Conservation (phyloP, 1,284 basidiomycete genomes). For the Dichomitus squalens region DNA sequence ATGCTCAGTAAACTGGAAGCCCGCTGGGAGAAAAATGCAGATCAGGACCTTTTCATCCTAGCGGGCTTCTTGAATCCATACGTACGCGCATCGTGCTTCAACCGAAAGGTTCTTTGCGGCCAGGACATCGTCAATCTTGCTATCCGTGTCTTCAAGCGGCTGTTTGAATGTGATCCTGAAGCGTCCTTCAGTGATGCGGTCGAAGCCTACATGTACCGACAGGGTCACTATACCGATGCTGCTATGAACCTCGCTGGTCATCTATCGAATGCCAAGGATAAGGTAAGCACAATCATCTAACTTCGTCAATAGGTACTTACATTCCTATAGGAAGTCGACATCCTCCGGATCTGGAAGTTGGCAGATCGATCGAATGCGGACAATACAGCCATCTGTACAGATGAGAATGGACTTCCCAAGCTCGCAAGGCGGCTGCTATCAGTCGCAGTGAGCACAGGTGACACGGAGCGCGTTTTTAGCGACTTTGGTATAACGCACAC, state of each 20-base stretch:
- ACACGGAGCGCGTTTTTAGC: conserved; percentile 26
- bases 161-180: background rate
- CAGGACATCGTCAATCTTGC: background rate
- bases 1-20: background rate
- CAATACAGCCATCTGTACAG: background rate
- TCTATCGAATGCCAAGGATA: background rate
- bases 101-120: background rate
- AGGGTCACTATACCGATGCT: background rate
- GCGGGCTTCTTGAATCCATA: conserved; percentile 9
- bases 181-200: background rate
- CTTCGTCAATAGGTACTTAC: background rate
- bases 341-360: background rate
- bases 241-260: background rate
- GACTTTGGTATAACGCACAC: conserved; percentile 27
- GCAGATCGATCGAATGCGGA: background rate
- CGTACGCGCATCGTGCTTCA: conserved; percentile 5
- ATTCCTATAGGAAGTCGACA: background rate
- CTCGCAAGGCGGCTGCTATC: conserved; percentile 24
- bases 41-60: conserved; percentile 11
- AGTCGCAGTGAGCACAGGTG: conserved; percentile 27
- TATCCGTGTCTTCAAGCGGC: background rate
- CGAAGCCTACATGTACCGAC: background rate
- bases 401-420: conserved; percentile 14
- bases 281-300: background rate
- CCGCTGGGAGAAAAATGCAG: conserved; percentile 3